Conservation (phyloP, 2,329 filamentous ascomycete genomes). For the Apiospora kogelbergensis region DNA sequence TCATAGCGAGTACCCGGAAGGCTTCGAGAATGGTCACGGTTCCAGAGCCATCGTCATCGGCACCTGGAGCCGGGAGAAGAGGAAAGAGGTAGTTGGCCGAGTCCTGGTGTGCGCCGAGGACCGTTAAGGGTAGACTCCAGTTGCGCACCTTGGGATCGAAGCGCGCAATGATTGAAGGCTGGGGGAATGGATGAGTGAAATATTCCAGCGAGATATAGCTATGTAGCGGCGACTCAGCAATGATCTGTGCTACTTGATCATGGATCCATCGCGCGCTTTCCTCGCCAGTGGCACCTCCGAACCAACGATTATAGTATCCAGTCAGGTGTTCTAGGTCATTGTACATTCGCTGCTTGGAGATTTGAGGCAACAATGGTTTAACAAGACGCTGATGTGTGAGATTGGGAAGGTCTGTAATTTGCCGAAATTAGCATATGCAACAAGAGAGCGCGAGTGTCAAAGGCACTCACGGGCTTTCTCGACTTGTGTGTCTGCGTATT, state of each 20-base stretch:
- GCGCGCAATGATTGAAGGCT: conserved; percentile 70
- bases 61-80: conserved; percentile 67
- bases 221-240: conserved; percentile 33
- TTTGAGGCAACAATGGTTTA: conserved; percentile 53
- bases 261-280: conserved; percentile 35
- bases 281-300: conserved; percentile 35
- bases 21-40: conserved; percentile 75
- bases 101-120: conserved; percentile 72
- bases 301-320: conserved; percentile 61
- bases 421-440: background rate
- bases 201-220: conserved; percentile 41
- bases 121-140: conserved; percentile 35
- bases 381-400: conserved; percentile 53
- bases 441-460: background rate
- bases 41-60: conserved; percentile 72
- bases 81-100: conserved; percentile 73
- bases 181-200: conserved; percentile 68
- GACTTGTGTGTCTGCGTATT: conserved; percentile 18
- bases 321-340: conserved; percentile 63
- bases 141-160: conserved; percentile 46
- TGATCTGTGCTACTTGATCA: conserved; percentile 35
- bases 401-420: conserved; percentile 33
- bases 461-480: conserved; percentile 31
- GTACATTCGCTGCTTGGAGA: conserved; percentile 65
- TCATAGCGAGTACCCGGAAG: conserved; percentile 61